Conservation (phyloP, 441 rosid genomes). For the Dalechampia spathulata region DNA sequence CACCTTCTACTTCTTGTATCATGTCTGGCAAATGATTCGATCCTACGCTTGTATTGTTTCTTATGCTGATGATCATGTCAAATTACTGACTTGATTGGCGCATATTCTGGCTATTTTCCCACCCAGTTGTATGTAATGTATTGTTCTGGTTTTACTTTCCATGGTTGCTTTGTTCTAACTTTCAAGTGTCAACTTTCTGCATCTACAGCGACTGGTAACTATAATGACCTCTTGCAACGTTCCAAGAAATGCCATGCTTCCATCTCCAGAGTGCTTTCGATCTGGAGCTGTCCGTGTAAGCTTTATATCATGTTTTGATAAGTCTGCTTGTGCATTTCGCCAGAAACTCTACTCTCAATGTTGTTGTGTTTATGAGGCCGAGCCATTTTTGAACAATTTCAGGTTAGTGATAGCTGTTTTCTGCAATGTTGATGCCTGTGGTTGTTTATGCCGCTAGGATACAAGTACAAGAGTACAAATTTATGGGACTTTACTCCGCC, state of each 20-base stretch:
- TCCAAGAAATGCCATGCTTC: conserved; percentile 19
- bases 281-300: conserved; percentile 22
- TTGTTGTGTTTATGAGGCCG: conserved; percentile 25
- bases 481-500: no score
- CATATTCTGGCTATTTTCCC: no score
- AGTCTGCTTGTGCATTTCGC: conserved; percentile 26
- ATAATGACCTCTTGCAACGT: conserved; percentile 13
- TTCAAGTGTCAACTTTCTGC: not conserved
- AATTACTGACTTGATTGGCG: no score
- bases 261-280: conserved; percentile 21
- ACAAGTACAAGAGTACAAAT: no score
- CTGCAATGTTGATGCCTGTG: not conserved
- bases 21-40: no score
- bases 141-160: no score
- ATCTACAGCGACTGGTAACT: conserved; percentile 5
- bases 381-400: conserved; percentile 25
- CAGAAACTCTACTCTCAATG: conserved; percentile 27
- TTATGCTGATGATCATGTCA: no score
- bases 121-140: no score
- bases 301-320: conserved; percentile 17
- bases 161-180: no score
- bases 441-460: conserved; percentile 1
- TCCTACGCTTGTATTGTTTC: no score
- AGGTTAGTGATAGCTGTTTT: conserved; percentile 22
- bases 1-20: no score